These are phyloP conservation scores for Phytophthora foliorum DNA, from an alignment of 352 stramenopile species.

Conservation along the genomic window DNA sequence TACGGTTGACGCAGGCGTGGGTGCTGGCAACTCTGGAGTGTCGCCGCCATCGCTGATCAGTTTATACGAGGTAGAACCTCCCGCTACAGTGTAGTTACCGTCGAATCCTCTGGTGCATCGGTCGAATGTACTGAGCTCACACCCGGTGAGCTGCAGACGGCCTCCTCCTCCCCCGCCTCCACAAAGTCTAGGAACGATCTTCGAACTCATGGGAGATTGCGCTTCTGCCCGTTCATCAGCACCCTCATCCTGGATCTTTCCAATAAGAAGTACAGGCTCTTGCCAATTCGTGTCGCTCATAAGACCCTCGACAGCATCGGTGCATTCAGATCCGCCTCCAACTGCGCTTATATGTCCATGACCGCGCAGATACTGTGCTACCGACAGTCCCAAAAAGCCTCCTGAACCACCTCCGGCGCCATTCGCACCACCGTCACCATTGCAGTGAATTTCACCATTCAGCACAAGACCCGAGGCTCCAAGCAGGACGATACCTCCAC, in stretches of 20 bases:
- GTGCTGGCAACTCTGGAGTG: conserved; percentile 17
- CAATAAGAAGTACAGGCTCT: conserved; percentile 16
- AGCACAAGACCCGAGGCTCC: conserved; percentile 68
- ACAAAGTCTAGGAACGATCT: conserved; percentile 47
- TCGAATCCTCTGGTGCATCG: conserved; percentile 76
- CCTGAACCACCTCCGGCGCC: conserved; percentile 78
- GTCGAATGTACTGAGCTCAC: conserved; percentile 70
- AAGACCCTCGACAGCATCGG: conserved; percentile 39
- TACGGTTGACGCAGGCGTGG: conserved; percentile 27
- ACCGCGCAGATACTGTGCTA: conserved; percentile 66
- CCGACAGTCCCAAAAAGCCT: conserved; percentile 72
- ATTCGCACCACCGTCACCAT: conserved; percentile 65
- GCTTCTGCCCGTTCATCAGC: conserved; percentile 35
- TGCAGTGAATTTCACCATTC: conserved; percentile 77
- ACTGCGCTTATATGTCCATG: conserved; percentile 76
- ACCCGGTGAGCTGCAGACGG: conserved; percentile 76
- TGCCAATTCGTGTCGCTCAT: conserved; percentile 28
- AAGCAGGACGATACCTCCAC: conserved; percentile 76
- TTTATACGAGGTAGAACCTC: conserved; percentile 55
- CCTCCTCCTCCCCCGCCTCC: conserved; percentile 79
- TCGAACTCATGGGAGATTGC: conserved; percentile 36
- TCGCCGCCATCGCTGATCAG: conserved; percentile 24
- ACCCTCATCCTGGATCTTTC: conserved; percentile 19
- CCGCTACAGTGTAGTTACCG: conserved; percentile 83
- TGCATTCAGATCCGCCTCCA: conserved; percentile 71